Conservation (phyloP, 345 rosid genomes). For the Trapa incisa region DNA sequence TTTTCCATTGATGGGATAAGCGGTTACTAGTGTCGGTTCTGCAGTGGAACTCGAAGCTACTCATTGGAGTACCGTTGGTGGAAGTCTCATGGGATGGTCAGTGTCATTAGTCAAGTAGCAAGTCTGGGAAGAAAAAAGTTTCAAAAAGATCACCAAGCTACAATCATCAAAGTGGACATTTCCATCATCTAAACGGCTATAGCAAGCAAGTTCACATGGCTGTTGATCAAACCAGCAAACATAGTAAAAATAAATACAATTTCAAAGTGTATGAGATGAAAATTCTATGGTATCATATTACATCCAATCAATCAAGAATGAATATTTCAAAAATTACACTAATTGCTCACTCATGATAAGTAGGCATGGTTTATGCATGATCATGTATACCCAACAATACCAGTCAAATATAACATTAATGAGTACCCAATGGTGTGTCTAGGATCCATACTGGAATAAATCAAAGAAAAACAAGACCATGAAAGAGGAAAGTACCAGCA, state of each 20-base stretch:
- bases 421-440: not conserved
- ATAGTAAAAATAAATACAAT: not conserved
- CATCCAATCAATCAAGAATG: not conserved
- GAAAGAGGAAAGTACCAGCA: not conserved
- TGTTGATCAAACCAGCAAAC: constrained; percentile 17
- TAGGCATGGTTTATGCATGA: not conserved
- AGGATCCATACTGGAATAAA: not conserved
- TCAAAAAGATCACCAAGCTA: constrained; percentile 47
- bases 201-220: constrained; percentile 88
- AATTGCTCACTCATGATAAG: not conserved
- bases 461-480: not conserved
- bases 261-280: not conserved
- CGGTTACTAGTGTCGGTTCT: too few species aligned
- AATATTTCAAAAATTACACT: not conserved
- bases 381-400: too few species aligned
- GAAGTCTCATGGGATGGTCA: constrained; percentile 7
- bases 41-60: too few species aligned
- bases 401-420: not conserved
- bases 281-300: not conserved
- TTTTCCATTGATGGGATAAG: too few species aligned
- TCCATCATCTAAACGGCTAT: constrained; percentile 83
- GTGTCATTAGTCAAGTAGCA: not conserved
- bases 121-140: not conserved
- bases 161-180: constrained; percentile 70
- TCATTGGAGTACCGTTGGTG: not conserved